Conservation (phyloP, 2,329 filamentous ascomycete genomes). For the Aspergillus latus region DNA sequence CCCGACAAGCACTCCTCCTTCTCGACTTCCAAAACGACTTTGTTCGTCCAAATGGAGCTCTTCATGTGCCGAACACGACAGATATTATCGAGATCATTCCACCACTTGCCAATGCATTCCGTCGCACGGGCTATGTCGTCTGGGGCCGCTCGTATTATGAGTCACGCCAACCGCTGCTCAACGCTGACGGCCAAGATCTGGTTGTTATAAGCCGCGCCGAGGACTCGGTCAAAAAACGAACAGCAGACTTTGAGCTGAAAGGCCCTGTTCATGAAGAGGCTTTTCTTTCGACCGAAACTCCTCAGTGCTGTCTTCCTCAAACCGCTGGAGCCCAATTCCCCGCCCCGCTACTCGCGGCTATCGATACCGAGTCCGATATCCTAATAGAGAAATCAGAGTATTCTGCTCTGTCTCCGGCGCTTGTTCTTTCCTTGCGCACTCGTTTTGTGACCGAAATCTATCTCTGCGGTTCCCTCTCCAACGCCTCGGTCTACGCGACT, state of each 20-base stretch:
- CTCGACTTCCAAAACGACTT: conserved; percentile 94
- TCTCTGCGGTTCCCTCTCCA: conserved; percentile 81
- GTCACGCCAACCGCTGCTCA: conserved; percentile 57
- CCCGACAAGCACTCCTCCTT: conserved; percentile 68
- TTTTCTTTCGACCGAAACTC: conserved; percentile 38
- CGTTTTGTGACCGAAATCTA: conserved; percentile 86
- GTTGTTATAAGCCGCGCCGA: conserved; percentile 44
- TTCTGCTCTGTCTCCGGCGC: conserved; percentile 76
- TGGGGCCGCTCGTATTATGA: conserved; percentile 81
- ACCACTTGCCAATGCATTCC: conserved; percentile 69
- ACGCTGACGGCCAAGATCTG: conserved; percentile 49
- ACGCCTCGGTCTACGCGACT: conserved; percentile 87
- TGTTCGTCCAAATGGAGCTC: conserved; percentile 63
- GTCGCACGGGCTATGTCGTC: conserved; percentile 70
- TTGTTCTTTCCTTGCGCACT: conserved; percentile 77
- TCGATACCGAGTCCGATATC: conserved; percentile 53
- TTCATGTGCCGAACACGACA: conserved; percentile 64
- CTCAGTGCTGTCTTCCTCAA: conserved; percentile 42
- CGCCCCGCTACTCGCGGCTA: conserved; percentile 49
- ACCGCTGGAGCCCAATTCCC: conserved; percentile 51
- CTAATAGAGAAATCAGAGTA: conserved; percentile 73
- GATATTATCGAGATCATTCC: conserved; percentile 68
- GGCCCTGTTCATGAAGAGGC: conserved; percentile 41
- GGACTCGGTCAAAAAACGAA: conserved; percentile 18
- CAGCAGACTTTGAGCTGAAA: conserved; percentile 23